phyloP scores from a whole-genome alignment of 2,329 filamentous ascomycete species.

The Scleromitrula shiraiana region DNA sequence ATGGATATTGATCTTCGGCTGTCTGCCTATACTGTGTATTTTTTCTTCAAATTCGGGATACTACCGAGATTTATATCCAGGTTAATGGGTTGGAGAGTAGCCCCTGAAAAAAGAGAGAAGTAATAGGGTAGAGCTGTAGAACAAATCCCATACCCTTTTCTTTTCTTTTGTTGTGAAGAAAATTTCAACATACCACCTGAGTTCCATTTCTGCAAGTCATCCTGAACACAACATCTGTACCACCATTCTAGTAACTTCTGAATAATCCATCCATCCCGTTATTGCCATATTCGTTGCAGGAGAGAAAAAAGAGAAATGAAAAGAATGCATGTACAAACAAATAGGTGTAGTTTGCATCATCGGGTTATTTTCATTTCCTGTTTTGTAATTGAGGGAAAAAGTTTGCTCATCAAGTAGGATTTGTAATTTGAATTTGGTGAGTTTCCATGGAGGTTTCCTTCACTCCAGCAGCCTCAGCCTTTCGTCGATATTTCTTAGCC shows the following conservation, averaged over 20 bases:
- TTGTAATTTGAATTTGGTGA: not conserved
- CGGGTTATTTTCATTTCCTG: not conserved
- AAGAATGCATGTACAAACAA: not conserved
- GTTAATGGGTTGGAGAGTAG: too few species aligned
- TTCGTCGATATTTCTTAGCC: slow-evolving; percentile 33
- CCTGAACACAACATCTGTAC: not conserved
- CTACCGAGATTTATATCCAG: too few species aligned
- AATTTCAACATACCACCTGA: not conserved
- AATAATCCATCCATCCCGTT: not conserved
- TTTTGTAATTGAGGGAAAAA: slow-evolving; percentile 2
- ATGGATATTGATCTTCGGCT: too few species aligned
- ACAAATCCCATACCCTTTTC: not conserved
- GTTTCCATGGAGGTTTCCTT: not conserved
- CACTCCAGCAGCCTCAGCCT: not conserved
- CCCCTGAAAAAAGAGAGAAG: too few species aligned
- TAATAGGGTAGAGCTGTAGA: not conserved
- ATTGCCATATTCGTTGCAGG: slow-evolving; percentile 7
- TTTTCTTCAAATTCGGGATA: too few species aligned
- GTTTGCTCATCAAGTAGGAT: not conserved
- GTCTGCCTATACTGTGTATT: too few species aligned
- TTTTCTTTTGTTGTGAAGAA: too few species aligned
- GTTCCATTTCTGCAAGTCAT: slow-evolving; percentile 6
- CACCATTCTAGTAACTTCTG: not conserved
- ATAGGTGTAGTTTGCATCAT: not conserved
- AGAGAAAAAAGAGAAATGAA: too few species aligned